Conservation (phyloP, 2,329 filamentous ascomycete genomes). For the Neonectria punicea region DNA sequence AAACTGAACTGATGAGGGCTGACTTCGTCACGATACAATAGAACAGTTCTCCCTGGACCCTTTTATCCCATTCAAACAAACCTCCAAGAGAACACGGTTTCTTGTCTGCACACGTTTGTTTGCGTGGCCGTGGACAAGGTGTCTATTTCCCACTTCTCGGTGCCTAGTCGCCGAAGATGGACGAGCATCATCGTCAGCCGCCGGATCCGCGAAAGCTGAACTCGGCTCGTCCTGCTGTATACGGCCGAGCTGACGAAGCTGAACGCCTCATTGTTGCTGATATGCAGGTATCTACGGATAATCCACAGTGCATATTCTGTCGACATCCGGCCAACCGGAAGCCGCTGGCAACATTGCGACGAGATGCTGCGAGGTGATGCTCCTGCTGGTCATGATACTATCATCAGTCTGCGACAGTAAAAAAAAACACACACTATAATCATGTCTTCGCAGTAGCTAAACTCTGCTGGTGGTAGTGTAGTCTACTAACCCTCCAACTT, state of each 20-base stretch:
- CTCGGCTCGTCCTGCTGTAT: neutral
- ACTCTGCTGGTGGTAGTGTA: neutral
- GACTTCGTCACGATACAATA: neutral
- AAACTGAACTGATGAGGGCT: no score
- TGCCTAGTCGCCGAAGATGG: conserved; percentile 6
- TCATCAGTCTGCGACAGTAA: neutral
- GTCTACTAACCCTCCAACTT: neutral
- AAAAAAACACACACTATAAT: neutral
- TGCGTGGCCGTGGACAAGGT: conserved; percentile 11
- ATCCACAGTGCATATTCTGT: neutral
- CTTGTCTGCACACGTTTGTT: neutral
- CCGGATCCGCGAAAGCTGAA: conserved; percentile 15
- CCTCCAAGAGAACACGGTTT: conserved; percentile 17
- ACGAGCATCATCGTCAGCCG: neutral
- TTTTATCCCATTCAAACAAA: neutral
- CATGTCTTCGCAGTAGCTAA: neutral
- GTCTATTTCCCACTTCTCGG: neutral
- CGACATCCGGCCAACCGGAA: neutral
- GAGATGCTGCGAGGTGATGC: neutral
- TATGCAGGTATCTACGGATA: neutral
- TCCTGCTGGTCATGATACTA: neutral
- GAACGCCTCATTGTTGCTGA: neutral
- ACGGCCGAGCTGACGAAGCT: neutral
- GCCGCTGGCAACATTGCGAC: no score
- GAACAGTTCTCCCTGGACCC: neutral